These are phyloP conservation scores for Barnettozyma botsteinii DNA, from an alignment of 805 yeast genomes.

Conservation along the genomic window DNA sequence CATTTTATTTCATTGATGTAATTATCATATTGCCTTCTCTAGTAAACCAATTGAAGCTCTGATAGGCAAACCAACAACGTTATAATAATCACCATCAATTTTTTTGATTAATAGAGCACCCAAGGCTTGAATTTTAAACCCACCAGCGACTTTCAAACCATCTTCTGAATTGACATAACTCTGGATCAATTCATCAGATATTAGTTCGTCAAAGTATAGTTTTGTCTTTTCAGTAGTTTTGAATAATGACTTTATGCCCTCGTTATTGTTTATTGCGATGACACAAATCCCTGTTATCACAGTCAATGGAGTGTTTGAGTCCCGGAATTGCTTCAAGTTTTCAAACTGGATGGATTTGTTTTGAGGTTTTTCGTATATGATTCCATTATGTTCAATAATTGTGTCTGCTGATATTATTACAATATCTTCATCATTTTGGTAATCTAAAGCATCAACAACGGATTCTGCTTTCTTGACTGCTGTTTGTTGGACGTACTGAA, in stretches of 20 bases:
- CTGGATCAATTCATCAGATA: slow-evolving; percentile 50
- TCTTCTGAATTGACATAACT: slow-evolving; percentile 66
- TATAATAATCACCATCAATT: slow-evolving; percentile 76
- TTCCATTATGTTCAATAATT: slow-evolving; percentile 50
- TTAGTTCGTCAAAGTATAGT: slow-evolving; percentile 35
- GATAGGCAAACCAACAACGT: slow-evolving; percentile 85
- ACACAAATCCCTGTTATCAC: slow-evolving; percentile 53
- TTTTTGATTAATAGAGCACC: slow-evolving; percentile 60
- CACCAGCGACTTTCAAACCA: slow-evolving; percentile 85
- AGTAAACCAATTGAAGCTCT: slow-evolving; percentile 46
- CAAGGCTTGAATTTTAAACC: slow-evolving; percentile 74
- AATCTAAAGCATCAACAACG: slow-evolving; percentile 48
- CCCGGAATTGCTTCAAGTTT: slow-evolving; percentile 43
- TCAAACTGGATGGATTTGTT: slow-evolving; percentile 42
- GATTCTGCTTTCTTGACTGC: slow-evolving; percentile 60
- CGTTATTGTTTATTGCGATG: slow-evolving; percentile 23
- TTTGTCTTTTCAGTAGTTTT: slow-evolving; percentile 35
- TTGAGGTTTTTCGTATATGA: slow-evolving; percentile 78
- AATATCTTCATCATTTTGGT: slow-evolving; percentile 14
- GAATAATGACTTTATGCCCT: slow-evolving; percentile 16
- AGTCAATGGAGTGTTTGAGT: slow-evolving; percentile 36
- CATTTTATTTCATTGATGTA: too few relatives aligned
- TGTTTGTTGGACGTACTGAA: slow-evolving; percentile 61
- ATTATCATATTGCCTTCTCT: slow-evolving; percentile 25
- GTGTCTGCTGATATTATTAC: slow-evolving; percentile 74